These are phyloP conservation scores for Tetrahymena borealis DNA, from an alignment of 73 alveolate genomes.

Conservation along the genomic window DNA sequence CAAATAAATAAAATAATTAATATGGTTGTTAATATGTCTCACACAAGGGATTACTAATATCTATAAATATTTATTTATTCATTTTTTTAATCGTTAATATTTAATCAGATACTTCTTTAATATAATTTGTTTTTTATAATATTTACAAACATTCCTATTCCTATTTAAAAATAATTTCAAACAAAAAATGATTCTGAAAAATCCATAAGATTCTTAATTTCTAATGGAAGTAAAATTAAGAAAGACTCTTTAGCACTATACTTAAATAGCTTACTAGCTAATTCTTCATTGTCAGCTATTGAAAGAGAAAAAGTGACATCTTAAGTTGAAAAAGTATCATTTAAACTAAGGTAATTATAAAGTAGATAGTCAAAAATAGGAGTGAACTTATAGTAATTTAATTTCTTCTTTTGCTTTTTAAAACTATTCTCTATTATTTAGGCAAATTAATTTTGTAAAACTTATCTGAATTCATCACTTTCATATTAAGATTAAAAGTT, in stretches of 20 bases:
- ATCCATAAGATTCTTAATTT: not conserved
- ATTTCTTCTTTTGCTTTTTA: not conserved
- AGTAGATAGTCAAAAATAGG: not conserved
- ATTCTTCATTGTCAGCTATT: not conserved
- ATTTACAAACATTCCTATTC: no score
- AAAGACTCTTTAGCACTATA: not conserved
- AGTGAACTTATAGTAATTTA: not conserved
- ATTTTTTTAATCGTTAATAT: no score
- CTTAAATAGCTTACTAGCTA: not conserved
- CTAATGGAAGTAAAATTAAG: not conserved
- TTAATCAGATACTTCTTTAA: no score
- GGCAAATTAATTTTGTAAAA: not conserved
- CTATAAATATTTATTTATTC: no score
- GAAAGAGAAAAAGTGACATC: not conserved
- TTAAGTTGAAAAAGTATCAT: not conserved
- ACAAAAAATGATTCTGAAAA: not conserved
- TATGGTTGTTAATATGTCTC: no score
- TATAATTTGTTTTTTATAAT: no score
- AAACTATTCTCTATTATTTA: not conserved
- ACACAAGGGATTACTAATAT: no score
- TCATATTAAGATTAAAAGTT: not conserved
- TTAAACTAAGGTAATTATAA: not conserved
- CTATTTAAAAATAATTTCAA: not conserved
- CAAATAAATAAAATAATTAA: no score
- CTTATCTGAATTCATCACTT: not conserved